Evolutionary conservation across 805 yeast species (phyloP), one percentile per base, ranked within the genome.

Genomic region (Yarrowia bubula): DNA sequence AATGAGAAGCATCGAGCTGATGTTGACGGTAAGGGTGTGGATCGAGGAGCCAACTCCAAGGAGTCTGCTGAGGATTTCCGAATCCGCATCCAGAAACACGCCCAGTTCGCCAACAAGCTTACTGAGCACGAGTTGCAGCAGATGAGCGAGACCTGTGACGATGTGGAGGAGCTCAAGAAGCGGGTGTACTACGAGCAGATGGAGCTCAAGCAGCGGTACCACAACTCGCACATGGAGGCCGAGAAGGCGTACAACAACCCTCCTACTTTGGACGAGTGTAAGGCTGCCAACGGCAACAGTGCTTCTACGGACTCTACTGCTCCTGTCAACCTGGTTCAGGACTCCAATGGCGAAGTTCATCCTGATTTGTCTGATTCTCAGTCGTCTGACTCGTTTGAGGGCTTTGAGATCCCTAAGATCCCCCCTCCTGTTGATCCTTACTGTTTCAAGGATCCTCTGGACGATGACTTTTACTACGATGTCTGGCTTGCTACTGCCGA

Each of bases 361-460:
- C 39, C 61, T 13, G 61, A 41, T 10, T 35, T n/a, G 13, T 42
- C 37, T 8, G 47, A 39, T 14, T 41, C 37, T 1, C 35, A 35
- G 2, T 46, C 50, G 3, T 53, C 50, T 8, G 42, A 17, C 33
- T 53, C 63, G 7, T 31, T 11, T 6, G 63, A 33, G 44, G 62
- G 50, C 14, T 55, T 58, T 6, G 35, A 43, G 42, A 58, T 58
- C 66, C 73, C 79, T 67, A 87, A 68, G 32, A 58, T 58, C 8
- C 64, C 64, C 33, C 51, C 51, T 18, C 72, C 86, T 66, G 81
- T 95, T 67, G 98, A 92, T 74, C 99, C 99, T 0, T 92, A 90
- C 75, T 79, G 84, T 1, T 92, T 95, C 74, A 87, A 83, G 66
- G 99, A 95, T 76, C 99, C 99, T 0, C 74, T 95, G 55, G 84